Conservation (phyloP, 345 rosid genomes). For the Cardiospermum halicacabum region DNA sequence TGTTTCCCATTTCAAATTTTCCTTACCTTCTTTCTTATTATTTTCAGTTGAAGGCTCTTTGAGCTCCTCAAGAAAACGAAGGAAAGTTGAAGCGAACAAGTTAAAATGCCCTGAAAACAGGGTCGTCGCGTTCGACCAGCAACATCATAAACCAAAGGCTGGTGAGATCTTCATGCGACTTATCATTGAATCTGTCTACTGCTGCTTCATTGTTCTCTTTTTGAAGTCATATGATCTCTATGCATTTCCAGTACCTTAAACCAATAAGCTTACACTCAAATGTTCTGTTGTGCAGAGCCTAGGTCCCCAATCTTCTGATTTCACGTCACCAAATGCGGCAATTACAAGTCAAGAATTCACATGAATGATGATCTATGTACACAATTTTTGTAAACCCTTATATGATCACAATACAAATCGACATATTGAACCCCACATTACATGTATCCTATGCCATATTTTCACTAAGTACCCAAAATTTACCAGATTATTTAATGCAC, state of each 20-base stretch:
- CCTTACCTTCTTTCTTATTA: constrained; percentile 2
- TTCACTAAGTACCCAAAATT: too few relatives aligned
- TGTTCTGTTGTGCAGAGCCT: constrained; percentile 29
- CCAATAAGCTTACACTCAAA: constrained; percentile 5
- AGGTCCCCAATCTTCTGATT: constrained; percentile 20
- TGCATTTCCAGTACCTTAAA: neutral
- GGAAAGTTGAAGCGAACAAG: constrained; percentile 34
- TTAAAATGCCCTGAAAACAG: constrained; percentile 19
- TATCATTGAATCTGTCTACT: neutral
- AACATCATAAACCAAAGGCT: constrained; percentile 21
- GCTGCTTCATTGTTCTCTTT: neutral
- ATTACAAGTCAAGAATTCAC: neutral
- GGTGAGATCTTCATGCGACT: constrained; percentile 23
- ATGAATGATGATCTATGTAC: neutral
- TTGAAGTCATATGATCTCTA: neutral
- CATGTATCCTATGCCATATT: too few relatives aligned
- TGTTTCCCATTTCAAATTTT: neutral
- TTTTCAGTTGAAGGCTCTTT: constrained; percentile 66
- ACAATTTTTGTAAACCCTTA: neutral
- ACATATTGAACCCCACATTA: too few relatives aligned
- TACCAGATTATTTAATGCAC: too few relatives aligned
- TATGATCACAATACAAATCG: neutral
- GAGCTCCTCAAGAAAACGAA: constrained; percentile 51
- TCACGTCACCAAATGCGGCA: neutral
- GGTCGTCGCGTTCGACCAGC: constrained; percentile 19